Conservation (phyloP, 306 rosid genomes). For the Canavalia gladiata region DNA sequence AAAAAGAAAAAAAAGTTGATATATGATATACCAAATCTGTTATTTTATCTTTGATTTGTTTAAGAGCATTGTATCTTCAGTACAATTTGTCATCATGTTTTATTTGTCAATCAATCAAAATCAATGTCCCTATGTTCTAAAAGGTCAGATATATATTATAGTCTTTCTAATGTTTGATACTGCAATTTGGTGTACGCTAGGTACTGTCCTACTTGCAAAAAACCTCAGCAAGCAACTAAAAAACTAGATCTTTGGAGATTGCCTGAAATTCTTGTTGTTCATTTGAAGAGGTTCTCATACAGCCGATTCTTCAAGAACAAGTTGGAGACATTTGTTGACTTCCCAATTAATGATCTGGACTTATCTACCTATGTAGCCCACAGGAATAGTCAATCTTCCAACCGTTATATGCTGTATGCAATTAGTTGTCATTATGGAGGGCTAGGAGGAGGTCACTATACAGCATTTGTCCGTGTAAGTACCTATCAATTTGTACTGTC, state of each 20-base stretch:
- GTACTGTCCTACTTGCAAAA: slow-evolving; percentile 86
- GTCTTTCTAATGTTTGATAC: slow-evolving; percentile 36
- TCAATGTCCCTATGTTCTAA: slow-evolving; percentile 4
- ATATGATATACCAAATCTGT: too few species aligned
- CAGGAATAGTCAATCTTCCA: slow-evolving; percentile 49
- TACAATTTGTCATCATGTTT: slow-evolving; percentile 29
- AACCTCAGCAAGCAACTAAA: slow-evolving; percentile 81
- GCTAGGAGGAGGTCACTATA: slow-evolving; percentile 88
- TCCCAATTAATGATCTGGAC: slow-evolving; percentile 79
- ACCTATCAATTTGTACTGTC: slow-evolving; percentile 8
- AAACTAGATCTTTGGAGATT: slow-evolving; percentile 94
- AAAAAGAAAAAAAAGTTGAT: too few species aligned
- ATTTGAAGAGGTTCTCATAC: slow-evolving; percentile 87
- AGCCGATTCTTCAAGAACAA: slow-evolving; percentile 64
- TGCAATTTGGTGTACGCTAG: slow-evolving; percentile 54
- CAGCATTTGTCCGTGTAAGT: slow-evolving; percentile 86
- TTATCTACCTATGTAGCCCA: slow-evolving; percentile 60
- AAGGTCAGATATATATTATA: slow-evolving; percentile 20
- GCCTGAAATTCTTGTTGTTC: slow-evolving; percentile 87
- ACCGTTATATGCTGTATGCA: slow-evolving; percentile 72
- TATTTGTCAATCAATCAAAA: slow-evolving; percentile 26
- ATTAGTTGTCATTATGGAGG: slow-evolving; percentile 89
- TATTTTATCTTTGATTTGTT: neutral
- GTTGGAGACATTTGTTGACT: slow-evolving; percentile 82
- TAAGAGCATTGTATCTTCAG: slow-evolving; percentile 23